phyloP scores from a whole-genome alignment of 2,329 filamentous ascomycete genomes.

The Pleochaeta shiraiana region DNA sequence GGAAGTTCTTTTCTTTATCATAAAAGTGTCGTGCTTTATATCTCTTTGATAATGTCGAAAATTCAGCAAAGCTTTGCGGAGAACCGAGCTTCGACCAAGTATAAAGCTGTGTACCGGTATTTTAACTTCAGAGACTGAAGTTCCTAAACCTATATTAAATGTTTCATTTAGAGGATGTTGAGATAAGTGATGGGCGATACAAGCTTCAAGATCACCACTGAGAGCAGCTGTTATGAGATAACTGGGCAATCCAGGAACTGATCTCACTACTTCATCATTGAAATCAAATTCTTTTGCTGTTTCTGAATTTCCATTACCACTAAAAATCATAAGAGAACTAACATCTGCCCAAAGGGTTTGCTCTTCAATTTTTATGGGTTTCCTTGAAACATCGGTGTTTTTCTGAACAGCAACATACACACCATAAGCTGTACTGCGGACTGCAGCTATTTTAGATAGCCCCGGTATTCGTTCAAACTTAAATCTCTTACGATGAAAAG shows the following conservation, averaged over 20 bases:
- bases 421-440: conserved; percentile 74
- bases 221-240: conserved; percentile 28
- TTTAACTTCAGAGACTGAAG: conserved; percentile 43
- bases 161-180: conserved; percentile 20
- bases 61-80: conserved; percentile 39
- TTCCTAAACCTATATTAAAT: conserved; percentile 22
- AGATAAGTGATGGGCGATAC: conserved; percentile 30
- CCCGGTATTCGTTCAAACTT: conserved; percentile 87
- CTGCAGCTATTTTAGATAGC: conserved; percentile 62
- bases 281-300: conserved; percentile 20
- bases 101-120: conserved; percentile 75
- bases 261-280: conserved; percentile 23
- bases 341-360: conserved; percentile 55
- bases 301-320: conserved; percentile 28
- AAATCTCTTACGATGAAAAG: conserved; percentile 54
- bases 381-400: conserved; percentile 61
- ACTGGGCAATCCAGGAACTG: conserved; percentile 24
- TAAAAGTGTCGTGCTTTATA: conserved; percentile 36
- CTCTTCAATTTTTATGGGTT: conserved; percentile 42
- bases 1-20: conserved; percentile 27
- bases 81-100: conserved; percentile 45
- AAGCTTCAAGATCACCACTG: conserved; percentile 42
- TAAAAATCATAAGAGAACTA: conserved; percentile 44
- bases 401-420: conserved; percentile 74
- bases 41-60: conserved; percentile 32